phyloP scores from a whole-genome alignment of 2,329 filamentous ascomycete species.

The Alternaria sp. region DNA sequence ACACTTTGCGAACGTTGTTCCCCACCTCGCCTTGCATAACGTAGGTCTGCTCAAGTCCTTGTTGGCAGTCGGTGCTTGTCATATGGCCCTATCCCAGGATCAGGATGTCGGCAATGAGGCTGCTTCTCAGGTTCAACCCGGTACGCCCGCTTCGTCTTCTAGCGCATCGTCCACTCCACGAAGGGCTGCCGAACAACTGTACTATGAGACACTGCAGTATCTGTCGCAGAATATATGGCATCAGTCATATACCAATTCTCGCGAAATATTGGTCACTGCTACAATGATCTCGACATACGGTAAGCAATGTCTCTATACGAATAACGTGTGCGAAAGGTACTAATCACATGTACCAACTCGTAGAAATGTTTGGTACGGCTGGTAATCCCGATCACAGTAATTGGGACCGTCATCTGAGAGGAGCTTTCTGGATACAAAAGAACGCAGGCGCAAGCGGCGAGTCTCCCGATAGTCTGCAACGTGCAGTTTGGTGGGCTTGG shows the following conservation, averaged over 20 bases:
- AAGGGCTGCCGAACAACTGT: conserved; percentile 58
- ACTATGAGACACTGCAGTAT: conserved; percentile 68
- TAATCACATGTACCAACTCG: neutral
- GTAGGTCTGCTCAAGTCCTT: conserved; percentile 64
- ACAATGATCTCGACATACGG: conserved; percentile 65
- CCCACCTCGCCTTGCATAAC: conserved; percentile 56
- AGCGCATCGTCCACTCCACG: conserved; percentile 33
- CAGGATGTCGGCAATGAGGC: conserved; percentile 24
- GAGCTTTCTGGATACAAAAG: conserved; percentile 69
- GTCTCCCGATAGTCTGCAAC: conserved; percentile 59
- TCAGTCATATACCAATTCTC: conserved; percentile 62
- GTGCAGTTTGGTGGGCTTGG: conserved; percentile 71
- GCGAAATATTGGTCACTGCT: conserved; percentile 64
- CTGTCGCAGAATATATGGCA: conserved; percentile 65
- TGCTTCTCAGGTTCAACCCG: conserved; percentile 33
- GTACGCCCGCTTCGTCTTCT: conserved; percentile 19
- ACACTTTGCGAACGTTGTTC: conserved; percentile 44
- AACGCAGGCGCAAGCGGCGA: conserved; percentile 66
- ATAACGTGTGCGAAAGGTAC: neutral
- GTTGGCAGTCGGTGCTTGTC: conserved; percentile 61
- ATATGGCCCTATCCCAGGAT: conserved; percentile 52
- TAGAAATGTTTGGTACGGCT: conserved; percentile 66
- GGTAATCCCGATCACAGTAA: conserved; percentile 50
- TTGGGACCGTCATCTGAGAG: conserved; percentile 69
- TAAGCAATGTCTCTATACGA: neutral